Evolutionary conservation across 331 rosid species (phyloP), one percentile per base, ranked within the genome.

Genomic region (Prunus yedoensis): DNA sequence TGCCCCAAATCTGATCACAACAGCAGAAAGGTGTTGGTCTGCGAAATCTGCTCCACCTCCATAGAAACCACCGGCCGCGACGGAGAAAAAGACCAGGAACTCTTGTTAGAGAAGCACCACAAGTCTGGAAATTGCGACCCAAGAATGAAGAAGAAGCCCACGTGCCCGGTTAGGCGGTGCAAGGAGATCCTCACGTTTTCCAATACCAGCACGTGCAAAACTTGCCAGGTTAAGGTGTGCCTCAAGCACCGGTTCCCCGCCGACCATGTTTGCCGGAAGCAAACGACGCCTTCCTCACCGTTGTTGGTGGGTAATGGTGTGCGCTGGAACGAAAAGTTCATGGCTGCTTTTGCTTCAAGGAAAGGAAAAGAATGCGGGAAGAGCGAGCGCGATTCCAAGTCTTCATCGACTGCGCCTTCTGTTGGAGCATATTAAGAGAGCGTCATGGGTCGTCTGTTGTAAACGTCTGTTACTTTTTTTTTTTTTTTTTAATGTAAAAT

Each of bases 211-310:
- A 81, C 81, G 0, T 91, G 99, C 81, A 94, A 92, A 73, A 86
- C 84, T 21, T 94, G 99, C 80, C 81, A 82, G 13, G 2, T 84
- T 30, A 94, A 87, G 78, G 92, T 94, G 57, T 92, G 97, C 72
- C 91, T 94, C 79, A 90, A 83, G 79, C 99, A 92, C 79, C 89
- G 97, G 5, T 90, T 94, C 57, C 85, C 97, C 25, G 93, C 89
- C 4, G 97, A 92, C 30, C 99, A 94, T 65, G 82, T 77, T 38
- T 94, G 99, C 77, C 15, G 49, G 10, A 79, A 66, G 67, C 71
- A 15, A 21, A 69, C 59, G 16, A 18, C 66, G 23, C 16, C 57
- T 0, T n/a, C 61, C 15, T 50, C 69, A 8, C 11, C 53, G 18
- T 49, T 41, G 20, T 68, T 62, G 6, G 74, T 20, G 43, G 72